Evolutionary conservation across 2,329 filamentous ascomycete genomes (phyloP).

Genomic region (Lecanoromycetidae sp.): DNA sequence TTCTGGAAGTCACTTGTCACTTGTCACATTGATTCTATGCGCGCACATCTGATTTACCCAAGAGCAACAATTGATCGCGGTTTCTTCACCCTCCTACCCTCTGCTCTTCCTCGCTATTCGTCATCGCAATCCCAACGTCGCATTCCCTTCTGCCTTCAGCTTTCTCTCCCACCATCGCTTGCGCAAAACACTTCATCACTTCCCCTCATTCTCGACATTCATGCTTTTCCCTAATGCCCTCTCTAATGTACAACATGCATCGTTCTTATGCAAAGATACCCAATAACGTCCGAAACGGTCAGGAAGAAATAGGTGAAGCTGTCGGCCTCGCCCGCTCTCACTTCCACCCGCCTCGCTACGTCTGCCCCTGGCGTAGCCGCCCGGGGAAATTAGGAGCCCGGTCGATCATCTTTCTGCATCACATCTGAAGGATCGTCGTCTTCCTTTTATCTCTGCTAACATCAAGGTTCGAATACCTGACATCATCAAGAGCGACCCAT

Average conservation of each 20-base stretch:
- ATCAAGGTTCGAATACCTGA: too few relatives aligned
- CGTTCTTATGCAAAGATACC: neutral
- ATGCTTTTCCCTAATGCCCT: neutral
- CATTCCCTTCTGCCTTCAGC: neutral
- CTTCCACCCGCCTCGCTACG: neutral
- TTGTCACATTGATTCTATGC: neutral
- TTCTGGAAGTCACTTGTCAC: too few relatives aligned
- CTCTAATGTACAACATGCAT: neutral
- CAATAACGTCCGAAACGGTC: neutral
- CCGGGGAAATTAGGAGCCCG: neutral
- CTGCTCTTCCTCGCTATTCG: neutral
- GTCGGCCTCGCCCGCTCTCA: neutral
- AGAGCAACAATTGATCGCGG: neutral
- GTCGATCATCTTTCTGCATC: neutral
- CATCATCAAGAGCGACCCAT: too few relatives aligned
- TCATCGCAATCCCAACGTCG: neutral
- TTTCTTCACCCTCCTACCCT: neutral
- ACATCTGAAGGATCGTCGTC: too few relatives aligned
- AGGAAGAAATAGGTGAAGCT: neutral
- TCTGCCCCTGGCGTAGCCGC: slow-evolving; percentile 3
- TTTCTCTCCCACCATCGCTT: neutral
- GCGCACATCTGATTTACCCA: neutral
- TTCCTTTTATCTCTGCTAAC: too few relatives aligned
- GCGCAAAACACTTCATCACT: neutral
- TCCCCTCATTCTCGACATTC: neutral